These are phyloP conservation scores for Aspergillus mulundensis DNA, from an alignment of 495 filamentous ascomycete genomes.

Conservation along the genomic window DNA sequence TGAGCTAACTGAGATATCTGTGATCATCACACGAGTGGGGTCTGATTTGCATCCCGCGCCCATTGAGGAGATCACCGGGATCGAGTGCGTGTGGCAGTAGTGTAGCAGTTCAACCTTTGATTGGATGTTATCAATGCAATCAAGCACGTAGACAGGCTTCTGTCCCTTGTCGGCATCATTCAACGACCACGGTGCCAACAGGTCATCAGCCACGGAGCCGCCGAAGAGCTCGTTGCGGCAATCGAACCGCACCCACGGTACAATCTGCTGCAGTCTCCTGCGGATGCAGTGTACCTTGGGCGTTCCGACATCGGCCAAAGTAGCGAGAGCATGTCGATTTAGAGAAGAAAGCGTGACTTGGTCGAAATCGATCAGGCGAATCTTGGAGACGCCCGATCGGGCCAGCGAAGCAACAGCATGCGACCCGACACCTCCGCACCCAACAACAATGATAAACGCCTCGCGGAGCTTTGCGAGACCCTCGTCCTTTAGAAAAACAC, in stretches of 20 bases:
- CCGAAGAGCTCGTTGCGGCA: constrained; percentile 81
- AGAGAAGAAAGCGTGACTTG: constrained; percentile 91
- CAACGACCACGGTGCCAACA: constrained; percentile 59
- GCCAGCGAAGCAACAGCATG: constrained; percentile 84
- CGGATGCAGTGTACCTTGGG: constrained; percentile 85
- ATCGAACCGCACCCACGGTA: constrained; percentile 90
- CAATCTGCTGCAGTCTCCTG: constrained; percentile 72
- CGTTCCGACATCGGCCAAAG: constrained; percentile 89
- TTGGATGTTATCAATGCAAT: constrained; percentile 98
- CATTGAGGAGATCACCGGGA: constrained; percentile 91
- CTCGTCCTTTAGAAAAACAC: constrained; percentile 80
- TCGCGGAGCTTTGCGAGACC: constrained; percentile 75
- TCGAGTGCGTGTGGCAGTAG: constrained; percentile 71
- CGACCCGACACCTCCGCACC: constrained; percentile 91
- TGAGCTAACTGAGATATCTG: constrained; percentile 83
- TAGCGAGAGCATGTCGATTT: constrained; percentile 92
- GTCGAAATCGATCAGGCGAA: constrained; percentile 96
- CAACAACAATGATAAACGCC: constrained; percentile 83
- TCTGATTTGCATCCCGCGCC: constrained; percentile 97
- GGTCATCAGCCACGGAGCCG: constrained; percentile 54
- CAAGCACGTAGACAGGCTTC: constrained; percentile 80
- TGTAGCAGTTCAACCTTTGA: constrained; percentile 89
- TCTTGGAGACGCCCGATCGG: constrained; percentile 78
- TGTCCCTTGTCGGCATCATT: constrained; percentile 50
- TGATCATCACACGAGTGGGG: constrained; percentile 84